Conservation (phyloP, 2,329 filamentous ascomycete species). For the Beauveria sp. region DNA sequence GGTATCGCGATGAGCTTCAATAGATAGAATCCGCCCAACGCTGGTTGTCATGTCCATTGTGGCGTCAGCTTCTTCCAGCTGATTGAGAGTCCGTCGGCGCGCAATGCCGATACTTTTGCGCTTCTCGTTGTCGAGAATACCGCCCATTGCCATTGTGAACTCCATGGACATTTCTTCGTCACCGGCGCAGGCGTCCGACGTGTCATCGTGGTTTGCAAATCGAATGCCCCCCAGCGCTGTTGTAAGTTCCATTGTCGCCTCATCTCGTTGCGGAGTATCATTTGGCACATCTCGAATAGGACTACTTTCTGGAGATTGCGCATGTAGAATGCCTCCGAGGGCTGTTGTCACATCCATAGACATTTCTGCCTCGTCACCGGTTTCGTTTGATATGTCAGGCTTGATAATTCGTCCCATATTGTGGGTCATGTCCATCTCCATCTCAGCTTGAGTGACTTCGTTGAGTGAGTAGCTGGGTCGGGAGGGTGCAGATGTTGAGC, state of each 20-base stretch:
- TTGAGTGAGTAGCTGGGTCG: conserved; percentile 14
- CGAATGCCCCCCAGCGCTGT: conserved; percentile 11
- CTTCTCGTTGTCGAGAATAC: conserved; percentile 7
- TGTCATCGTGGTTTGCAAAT: neutral
- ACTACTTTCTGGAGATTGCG: conserved; percentile 14
- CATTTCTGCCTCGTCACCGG: conserved; percentile 56
- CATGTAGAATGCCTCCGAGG: conserved; percentile 68
- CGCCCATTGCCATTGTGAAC: conserved; percentile 11
- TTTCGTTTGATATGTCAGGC: conserved; percentile 34
- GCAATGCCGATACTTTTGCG: conserved; percentile 4
- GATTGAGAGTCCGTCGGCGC: conserved; percentile 2
- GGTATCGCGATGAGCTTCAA: conserved; percentile 24
- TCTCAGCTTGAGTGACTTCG: conserved; percentile 29
- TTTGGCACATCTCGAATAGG: conserved; percentile 2
- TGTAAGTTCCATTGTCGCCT: conserved; percentile 10
- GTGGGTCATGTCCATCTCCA: conserved; percentile 50
- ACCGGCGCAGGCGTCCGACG: conserved; percentile 14
- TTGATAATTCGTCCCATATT: conserved; percentile 48
- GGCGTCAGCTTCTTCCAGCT: conserved; percentile 9
- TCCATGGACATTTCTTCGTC: conserved; percentile 31
- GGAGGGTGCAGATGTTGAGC: neutral
- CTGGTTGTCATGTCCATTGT: conserved; percentile 83
- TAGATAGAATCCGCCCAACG: conserved; percentile 59
- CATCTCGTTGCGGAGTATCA: neutral
- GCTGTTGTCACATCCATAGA: conserved; percentile 91